Evolutionary conservation across 148 eudicot genomes (phyloP), one percentile per base, ranked within the genome.

Genomic region (Talinum fruticosum): DNA sequence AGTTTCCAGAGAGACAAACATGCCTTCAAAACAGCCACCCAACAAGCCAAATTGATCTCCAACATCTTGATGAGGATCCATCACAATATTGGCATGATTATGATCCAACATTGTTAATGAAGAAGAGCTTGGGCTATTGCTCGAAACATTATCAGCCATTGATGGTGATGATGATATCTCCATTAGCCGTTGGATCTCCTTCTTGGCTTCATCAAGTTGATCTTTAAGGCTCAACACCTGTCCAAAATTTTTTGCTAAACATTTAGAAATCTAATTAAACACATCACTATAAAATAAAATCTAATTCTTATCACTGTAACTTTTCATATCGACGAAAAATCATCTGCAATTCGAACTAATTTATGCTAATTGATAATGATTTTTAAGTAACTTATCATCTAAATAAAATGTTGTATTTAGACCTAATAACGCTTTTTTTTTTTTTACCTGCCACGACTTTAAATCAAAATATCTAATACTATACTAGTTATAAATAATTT

Each of bases 121-220:
- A 2, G 90, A 89, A 1, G 93, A 84, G 47, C 82, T 87, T n/a
- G 93, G 93, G 67, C 95, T 90, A 70, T 86, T 90, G 80, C 84
- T 87, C 10, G 97, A 88, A 38, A 65, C 59, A 57, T 87, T 82
- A 5, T 87, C 91, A 1, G 36, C 79, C 4, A 87, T 66, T 75
- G 89, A 86, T 41, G 82, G 15, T n/a, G 75, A 75, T 32, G 81
- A 32, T 16, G 81, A 24, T 47, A 1, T 78, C 29, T 69, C 79
- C 30, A 10, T 4, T 8, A 90, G 44, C 80, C 78, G 76, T 18
- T 88, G 78, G 10, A 89, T 84, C 66, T 93, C 95, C 69, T 76
- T 88, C 35, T 87, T 82, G 35, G 93, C 90, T 15, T 88, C 92
- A n/a, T 62, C 29, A 0, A 93, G 88, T 72, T 90, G 83, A 36